Evolutionary conservation across 768 basidiomycete genomes (phyloP).

Genomic region (Podaxis sp.): DNA sequence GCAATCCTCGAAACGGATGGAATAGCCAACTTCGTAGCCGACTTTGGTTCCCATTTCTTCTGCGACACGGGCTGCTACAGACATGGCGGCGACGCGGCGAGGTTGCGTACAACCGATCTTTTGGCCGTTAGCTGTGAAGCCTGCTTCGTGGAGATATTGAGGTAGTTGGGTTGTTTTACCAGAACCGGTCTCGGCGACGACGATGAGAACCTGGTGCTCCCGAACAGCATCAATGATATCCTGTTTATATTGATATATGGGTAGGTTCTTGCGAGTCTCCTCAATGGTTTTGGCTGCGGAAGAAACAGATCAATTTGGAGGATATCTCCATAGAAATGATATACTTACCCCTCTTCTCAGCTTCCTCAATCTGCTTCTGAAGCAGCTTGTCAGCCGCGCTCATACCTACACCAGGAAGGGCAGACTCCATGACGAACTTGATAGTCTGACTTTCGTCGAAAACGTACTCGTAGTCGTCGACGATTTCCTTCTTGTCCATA

Average conservation of each 20-base stretch:
- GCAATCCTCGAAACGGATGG: conserved; percentile 99
- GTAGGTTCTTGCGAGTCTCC: conserved; percentile 89
- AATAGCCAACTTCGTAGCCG: conserved; percentile 99
- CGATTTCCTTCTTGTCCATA: conserved; percentile 79
- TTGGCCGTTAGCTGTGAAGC: conserved; percentile 83
- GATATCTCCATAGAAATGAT: background rate
- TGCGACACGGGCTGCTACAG: conserved; percentile 97
- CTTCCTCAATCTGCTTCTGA: conserved; percentile 86
- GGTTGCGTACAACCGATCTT: conserved; percentile 98
- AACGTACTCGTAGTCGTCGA: conserved; percentile 93
- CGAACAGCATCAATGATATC: conserved; percentile 86
- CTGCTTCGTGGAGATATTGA: conserved; percentile 97
- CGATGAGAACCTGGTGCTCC: conserved; percentile 92
- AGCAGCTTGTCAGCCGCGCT: conserved; percentile 84
- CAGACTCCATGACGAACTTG: conserved; percentile 86
- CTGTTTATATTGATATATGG: conserved; percentile 88
- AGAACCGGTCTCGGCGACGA: conserved; percentile 98
- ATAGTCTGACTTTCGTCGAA: conserved; percentile 99
- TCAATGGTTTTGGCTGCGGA: conserved; percentile 81
- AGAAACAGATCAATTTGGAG: background rate
- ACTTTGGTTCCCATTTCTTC: conserved; percentile 98
- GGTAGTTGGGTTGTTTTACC: conserved; percentile 99
- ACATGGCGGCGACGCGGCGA: conserved; percentile 98
- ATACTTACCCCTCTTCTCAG: conserved; percentile 79
- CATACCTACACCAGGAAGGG: conserved; percentile 68